These are phyloP conservation scores for Boletus rubropictus DNA, from an alignment of 768 basidiomycete genomes.

Conservation along the genomic window DNA sequence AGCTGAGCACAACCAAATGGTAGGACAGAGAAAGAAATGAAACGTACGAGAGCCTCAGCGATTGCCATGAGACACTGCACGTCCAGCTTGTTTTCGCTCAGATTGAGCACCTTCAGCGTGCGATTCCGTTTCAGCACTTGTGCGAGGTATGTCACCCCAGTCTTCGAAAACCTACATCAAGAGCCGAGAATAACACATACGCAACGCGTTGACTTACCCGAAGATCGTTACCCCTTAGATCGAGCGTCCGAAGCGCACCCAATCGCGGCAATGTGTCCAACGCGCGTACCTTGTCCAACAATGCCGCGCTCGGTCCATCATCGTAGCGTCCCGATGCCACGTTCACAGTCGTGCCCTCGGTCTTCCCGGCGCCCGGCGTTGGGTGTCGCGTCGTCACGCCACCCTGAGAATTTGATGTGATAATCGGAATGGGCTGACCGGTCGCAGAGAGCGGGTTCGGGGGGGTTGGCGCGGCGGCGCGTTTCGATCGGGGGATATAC, in stretches of 20 bases:
- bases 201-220: slow-evolving; percentile 48
- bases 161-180: slow-evolving; percentile 29
- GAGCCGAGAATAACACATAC: background rate
- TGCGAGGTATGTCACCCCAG: slow-evolving; percentile 82
- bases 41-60: slow-evolving; percentile 81
- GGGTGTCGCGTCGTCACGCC: slow-evolving; percentile 46
- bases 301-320: slow-evolving; percentile 61
- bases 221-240: slow-evolving; percentile 89
- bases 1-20: background rate
- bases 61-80: slow-evolving; percentile 70
- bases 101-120: slow-evolving; percentile 88
- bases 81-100: slow-evolving; percentile 93
- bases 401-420: slow-evolving; percentile 57
- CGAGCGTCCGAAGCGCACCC: slow-evolving; percentile 82
- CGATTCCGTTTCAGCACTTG: slow-evolving; percentile 96
- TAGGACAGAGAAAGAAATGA: background rate
- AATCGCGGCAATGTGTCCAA: slow-evolving; percentile 81
- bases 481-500: slow-evolving; percentile 65
- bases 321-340: slow-evolving; percentile 16
- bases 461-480: slow-evolving; percentile 28
- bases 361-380: background rate
- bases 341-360: slow-evolving; percentile 1
- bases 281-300: slow-evolving; percentile 86
- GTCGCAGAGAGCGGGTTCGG: slow-evolving; percentile 36
- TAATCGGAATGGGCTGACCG: slow-evolving; percentile 56